Conservation (phyloP, 345 rosid genomes). For the Ailanthus altissimus region DNA sequence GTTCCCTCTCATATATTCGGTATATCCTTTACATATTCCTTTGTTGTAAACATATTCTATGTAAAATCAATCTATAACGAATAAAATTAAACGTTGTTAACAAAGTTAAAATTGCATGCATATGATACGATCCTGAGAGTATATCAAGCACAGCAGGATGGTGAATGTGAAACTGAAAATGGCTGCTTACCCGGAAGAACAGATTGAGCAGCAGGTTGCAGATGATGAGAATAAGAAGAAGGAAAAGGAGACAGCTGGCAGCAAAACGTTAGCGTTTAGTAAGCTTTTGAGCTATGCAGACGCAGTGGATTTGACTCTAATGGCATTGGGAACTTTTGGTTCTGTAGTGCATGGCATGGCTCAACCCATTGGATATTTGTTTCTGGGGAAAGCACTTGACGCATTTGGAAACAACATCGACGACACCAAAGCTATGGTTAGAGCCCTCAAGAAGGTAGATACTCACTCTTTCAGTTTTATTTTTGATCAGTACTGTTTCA, state of each 20-base stretch:
- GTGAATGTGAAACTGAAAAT: neutral
- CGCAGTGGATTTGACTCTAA: slow-evolving; percentile 49
- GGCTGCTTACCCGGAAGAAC: neutral
- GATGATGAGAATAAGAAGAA: slow-evolving; percentile 3
- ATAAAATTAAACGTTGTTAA: neutral
- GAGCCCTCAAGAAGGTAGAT: slow-evolving; percentile 44
- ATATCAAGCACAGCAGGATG: too few relatives aligned
- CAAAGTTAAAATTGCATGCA: neutral
- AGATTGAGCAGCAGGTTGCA: slow-evolving; percentile 1
- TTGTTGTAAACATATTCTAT: neutral
- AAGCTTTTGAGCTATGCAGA: slow-evolving; percentile 60
- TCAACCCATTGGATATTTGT: slow-evolving; percentile 54
- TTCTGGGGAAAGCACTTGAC: slow-evolving; percentile 61
- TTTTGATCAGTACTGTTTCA: too few relatives aligned
- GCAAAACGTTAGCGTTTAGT: slow-evolving; percentile 33
- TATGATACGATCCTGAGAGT: neutral
- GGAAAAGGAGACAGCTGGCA: neutral
- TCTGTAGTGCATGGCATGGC: slow-evolving; percentile 64
- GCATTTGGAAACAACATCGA: slow-evolving; percentile 48
- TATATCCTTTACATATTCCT: slow-evolving; percentile 37
- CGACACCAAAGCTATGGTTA: slow-evolving; percentile 35
- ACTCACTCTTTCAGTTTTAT: too few relatives aligned
- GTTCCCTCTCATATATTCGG: neutral
- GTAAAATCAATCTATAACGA: slow-evolving; percentile 6
- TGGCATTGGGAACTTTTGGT: slow-evolving; percentile 58